A percentile compares a stretch with the other conserved stretches of the same genome.
Conservation (phyloP, 139 green algal genomes). For the Tetratostichococcus sp. region DNA sequence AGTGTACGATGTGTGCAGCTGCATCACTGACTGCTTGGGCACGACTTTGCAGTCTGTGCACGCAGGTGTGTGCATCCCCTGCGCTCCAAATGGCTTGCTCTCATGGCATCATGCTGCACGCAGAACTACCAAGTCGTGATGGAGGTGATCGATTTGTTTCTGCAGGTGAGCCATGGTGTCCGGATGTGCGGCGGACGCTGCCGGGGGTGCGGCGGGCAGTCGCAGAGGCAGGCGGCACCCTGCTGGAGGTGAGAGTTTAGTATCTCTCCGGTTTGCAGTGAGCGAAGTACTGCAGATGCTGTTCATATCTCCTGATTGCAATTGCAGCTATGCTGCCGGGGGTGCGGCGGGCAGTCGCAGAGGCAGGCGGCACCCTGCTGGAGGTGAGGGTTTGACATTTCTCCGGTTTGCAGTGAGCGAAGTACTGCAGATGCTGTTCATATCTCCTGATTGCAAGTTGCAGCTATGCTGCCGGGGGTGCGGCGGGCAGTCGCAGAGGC, state of each 20-base stretch:
- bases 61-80: too few relatives aligned
- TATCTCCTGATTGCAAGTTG: too few relatives aligned
- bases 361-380: conserved; percentile 24
- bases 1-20: too few relatives aligned
- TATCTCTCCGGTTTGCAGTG: too few relatives aligned
- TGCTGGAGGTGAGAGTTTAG: conserved; percentile 31
- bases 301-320: too few relatives aligned
- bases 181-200: conserved; percentile 23
- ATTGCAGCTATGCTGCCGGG: background rate
- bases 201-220: conserved; percentile 6
- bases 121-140: background rate
- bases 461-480: conserved; percentile 1
- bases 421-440: too few relatives aligned
- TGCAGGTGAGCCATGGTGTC: conserved; percentile 27
- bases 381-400: conserved; percentile 30
- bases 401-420: too few relatives aligned
- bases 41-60: too few relatives aligned
- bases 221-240: conserved; percentile 13
- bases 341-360: conserved; percentile 6
- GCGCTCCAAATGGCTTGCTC: too few relatives aligned
- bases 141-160: background rate
- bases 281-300: too few relatives aligned
- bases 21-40: too few relatives aligned
- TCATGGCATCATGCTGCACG: background rate
- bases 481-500: conserved; percentile 3